Evolutionary conservation across 139 green algal species (phyloP), one percentile per base, ranked within the genome.

Genomic region (Deuterostichococcus epilithicus): DNA sequence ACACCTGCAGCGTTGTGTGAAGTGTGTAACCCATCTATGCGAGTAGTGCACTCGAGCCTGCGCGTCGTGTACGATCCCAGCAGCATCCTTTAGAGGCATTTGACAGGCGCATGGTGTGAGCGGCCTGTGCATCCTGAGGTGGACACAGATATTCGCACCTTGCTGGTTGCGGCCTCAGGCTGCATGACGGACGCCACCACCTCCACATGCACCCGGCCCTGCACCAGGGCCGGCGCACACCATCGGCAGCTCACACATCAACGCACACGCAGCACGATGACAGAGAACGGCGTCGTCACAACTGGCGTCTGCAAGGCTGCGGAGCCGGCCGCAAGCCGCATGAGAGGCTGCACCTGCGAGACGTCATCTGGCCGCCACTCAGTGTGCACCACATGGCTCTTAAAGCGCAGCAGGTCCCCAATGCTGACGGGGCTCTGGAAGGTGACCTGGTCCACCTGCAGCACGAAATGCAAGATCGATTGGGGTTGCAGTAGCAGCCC

Each of bases 361-460:
- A 22, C 8, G 34, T 30, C 68, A 33, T 30, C 35, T 18, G 34
- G 68, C 35, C 34, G 68, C 35, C 35, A 30, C 20, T 77, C 59
- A 23, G 82, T 80, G 75, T 86, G 81, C 65, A 92, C 44, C 20
- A 96, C 86, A 13, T 65, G 59, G 67, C 84, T 88, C 18, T 75
- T 84, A 67, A 97, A 86, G 8, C 81, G 72, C 47, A 97, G 76
- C 60, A 97, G 79, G 73, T 95, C 89, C 3, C 92, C 92, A 13
- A 97, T 81, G 32, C 94, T 84, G 58, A 97, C 92, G 8, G 93
- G 91, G 65, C 68, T 65, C 60, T 79, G 76, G 63, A 93, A 93
- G 3, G 72, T 77, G 22, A 93, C 71, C 69, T 92, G 76, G 63
- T 86, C 82, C 22, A 92, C 82, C 60, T 85, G 52, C 13, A 63